Evolutionary conservation across 2,329 filamentous ascomycete species (phyloP).

Genomic region (Colletotrichum coccodes): DNA sequence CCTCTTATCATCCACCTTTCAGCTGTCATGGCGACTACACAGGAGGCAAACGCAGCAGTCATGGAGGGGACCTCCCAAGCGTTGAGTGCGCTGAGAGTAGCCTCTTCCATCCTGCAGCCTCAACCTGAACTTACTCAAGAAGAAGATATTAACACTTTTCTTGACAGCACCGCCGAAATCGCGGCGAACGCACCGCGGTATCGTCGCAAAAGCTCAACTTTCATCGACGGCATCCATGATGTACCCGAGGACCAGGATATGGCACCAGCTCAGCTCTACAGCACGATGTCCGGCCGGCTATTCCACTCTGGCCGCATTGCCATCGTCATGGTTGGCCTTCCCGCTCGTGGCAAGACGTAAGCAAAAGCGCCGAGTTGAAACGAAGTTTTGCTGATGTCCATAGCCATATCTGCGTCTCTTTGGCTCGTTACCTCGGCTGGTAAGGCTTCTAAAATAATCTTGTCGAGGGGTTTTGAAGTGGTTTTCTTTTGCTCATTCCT

Average conservation of each 20-base stretch:
- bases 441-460: slow-evolving; percentile 52
- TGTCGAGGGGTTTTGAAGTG: too few species aligned
- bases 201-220: slow-evolving; percentile 92
- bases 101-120: neutral
- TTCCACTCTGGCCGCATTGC: slow-evolving; percentile 98
- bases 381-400: neutral
- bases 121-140: slow-evolving; percentile 33
- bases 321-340: slow-evolving; percentile 95
- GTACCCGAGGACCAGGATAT: slow-evolving; percentile 82
- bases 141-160: slow-evolving; percentile 40
- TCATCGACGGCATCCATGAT: slow-evolving; percentile 97
- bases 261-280: slow-evolving; percentile 97
- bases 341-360: slow-evolving; percentile 93
- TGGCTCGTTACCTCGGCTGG: slow-evolving; percentile 94
- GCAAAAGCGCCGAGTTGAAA: slow-evolving; percentile 42
- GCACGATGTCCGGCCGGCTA: slow-evolving; percentile 94
- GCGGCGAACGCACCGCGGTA: slow-evolving; percentile 91
- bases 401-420: slow-evolving; percentile 93
- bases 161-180: slow-evolving; percentile 83
- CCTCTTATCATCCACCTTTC: neutral
- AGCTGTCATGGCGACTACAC: neutral
- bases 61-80: neutral
- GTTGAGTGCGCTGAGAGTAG: too few species aligned
- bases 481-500: slow-evolving; percentile 31
- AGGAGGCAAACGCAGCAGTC: neutral